phyloP scores from a whole-genome alignment of 2,329 filamentous ascomycete genomes.

The Trichoderma sp. region DNA sequence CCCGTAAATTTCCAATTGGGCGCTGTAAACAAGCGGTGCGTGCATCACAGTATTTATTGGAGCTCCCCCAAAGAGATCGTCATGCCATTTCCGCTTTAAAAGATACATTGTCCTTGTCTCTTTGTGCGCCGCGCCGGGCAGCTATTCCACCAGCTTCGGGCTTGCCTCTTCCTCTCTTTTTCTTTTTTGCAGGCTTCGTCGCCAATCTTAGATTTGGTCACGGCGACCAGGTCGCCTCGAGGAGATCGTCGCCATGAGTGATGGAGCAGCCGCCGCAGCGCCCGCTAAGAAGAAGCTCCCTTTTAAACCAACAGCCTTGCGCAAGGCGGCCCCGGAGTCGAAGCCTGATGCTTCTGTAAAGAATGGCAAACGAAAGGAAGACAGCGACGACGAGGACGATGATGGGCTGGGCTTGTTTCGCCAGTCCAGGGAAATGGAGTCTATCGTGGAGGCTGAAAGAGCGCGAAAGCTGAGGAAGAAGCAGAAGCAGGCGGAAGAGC shows the following conservation, averaged over 20 bases:
- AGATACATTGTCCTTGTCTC: background rate
- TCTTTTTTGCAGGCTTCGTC: background rate
- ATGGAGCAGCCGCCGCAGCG: slow-evolving; percentile 34
- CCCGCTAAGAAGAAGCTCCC: slow-evolving; percentile 47
- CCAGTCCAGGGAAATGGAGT: slow-evolving; percentile 55
- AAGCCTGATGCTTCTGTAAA: slow-evolving; percentile 31
- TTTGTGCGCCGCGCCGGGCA: background rate
- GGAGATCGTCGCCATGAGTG: slow-evolving; percentile 38
- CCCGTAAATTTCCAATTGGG: slow-evolving; percentile 18
- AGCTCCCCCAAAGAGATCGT: background rate
- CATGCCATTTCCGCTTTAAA: background rate
- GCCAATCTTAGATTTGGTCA: background rate
- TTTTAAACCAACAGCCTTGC: slow-evolving; percentile 55
- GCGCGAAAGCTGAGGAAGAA: slow-evolving; percentile 39
- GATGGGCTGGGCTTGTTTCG: slow-evolving; percentile 54
- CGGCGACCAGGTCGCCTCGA: slow-evolving; percentile 8
- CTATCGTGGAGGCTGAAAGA: slow-evolving; percentile 48
- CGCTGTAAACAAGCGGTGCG: slow-evolving; percentile 18
- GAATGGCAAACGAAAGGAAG: slow-evolving; percentile 18
- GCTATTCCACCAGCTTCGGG: background rate
- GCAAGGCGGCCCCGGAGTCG: slow-evolving; percentile 36
- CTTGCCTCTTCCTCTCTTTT: background rate
- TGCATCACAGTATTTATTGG: slow-evolving; percentile 12
- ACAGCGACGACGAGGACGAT: slow-evolving; percentile 34
- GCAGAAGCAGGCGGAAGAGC: slow-evolving; percentile 34